Evolutionary conservation across 2,329 filamentous ascomycete species (phyloP).

Genomic region (Coniochaeta sp.): DNA sequence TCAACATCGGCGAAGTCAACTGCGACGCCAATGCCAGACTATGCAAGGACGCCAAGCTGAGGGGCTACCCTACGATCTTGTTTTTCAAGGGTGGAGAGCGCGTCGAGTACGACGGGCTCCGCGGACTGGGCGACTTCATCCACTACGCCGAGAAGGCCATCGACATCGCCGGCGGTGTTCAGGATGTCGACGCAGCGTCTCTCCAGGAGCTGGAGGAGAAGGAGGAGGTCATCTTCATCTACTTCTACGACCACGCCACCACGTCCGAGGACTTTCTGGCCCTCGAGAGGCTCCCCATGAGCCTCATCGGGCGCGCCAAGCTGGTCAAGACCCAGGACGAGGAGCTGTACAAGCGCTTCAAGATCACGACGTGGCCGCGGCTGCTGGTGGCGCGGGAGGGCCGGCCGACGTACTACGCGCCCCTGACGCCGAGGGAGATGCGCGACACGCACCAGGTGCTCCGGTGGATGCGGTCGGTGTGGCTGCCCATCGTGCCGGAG

Average conservation of each 20-base stretch:
- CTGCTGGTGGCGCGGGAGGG: slow-evolving; percentile 84
- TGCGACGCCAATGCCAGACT: slow-evolving; percentile 79
- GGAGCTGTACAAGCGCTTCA: slow-evolving; percentile 72
- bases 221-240: slow-evolving; percentile 93
- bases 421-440: slow-evolving; percentile 85
- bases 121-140: slow-evolving; percentile 85
- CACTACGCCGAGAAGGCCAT: slow-evolving; percentile 82
- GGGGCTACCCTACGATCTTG: slow-evolving; percentile 79
- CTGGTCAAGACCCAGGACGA: slow-evolving; percentile 85
- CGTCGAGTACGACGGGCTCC: slow-evolving; percentile 86
- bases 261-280: slow-evolving; percentile 87
- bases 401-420: slow-evolving; percentile 82
- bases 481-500: slow-evolving; percentile 93
- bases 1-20: slow-evolving; percentile 95
- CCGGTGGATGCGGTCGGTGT: slow-evolving; percentile 91
- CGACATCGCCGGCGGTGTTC: slow-evolving; percentile 67
- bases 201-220: slow-evolving; percentile 84
- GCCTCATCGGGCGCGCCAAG: slow-evolving; percentile 83
- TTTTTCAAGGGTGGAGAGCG: slow-evolving; percentile 91
- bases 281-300: slow-evolving; percentile 77
- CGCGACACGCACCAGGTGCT: slow-evolving; percentile 75
- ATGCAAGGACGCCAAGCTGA: slow-evolving; percentile 84
- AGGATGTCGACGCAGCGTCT: slow-evolving; percentile 67
- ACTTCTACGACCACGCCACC: slow-evolving; percentile 95
- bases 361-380: slow-evolving; percentile 95